phyloP scores from a whole-genome alignment of 805 yeast species.

The Starmerella vaccinii region DNA sequence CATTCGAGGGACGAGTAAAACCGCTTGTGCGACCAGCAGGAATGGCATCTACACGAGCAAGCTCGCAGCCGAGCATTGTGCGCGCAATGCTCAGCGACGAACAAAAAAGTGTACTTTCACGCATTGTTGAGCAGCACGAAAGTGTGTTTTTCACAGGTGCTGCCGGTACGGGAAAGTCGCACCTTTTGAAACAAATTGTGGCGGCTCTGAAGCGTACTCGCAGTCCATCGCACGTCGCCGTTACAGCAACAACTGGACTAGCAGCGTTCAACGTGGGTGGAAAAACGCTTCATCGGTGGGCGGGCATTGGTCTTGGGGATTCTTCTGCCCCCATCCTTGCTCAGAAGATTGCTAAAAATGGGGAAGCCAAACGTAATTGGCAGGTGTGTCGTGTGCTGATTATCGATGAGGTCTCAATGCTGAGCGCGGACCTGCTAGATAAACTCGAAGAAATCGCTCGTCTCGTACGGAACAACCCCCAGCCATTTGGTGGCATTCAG shows the following conservation, averaged over 20 bases:
- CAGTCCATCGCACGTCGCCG: slow-evolving; percentile 49
- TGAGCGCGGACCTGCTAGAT: slow-evolving; percentile 64
- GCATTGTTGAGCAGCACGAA: slow-evolving; percentile 46
- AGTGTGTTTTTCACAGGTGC: slow-evolving; percentile 90
- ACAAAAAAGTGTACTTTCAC: slow-evolving; percentile 45
- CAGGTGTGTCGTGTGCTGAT: slow-evolving; percentile 54
- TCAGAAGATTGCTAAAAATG: slow-evolving; percentile 13
- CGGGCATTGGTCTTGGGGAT: slow-evolving; percentile 70
- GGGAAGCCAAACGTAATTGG: slow-evolving; percentile 50
- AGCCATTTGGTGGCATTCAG: slow-evolving; percentile 92
- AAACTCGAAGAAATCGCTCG: slow-evolving; percentile 64
- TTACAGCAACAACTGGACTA: slow-evolving; percentile 91
- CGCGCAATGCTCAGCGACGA: slow-evolving; percentile 30
- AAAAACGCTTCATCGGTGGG: slow-evolving; percentile 68
- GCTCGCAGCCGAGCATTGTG: slow-evolving; percentile 12
- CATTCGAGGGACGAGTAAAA: slow-evolving; percentile 14
- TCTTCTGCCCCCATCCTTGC: slow-evolving; percentile 32
- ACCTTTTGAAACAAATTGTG: slow-evolving; percentile 58
- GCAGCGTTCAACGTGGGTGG: slow-evolving; percentile 94
- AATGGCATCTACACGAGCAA: slow-evolving; percentile 10
- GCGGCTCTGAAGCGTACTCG: slow-evolving; percentile 32
- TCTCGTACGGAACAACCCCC: slow-evolving; percentile 38
- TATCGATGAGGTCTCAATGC: slow-evolving; percentile 90
- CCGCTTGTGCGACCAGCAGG: slow-evolving; percentile 19
- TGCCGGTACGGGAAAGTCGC: slow-evolving; percentile 97